Base-by-base conservation (phyloP, 306 rosid genomes). In the Alnus glutinosa region DNA sequence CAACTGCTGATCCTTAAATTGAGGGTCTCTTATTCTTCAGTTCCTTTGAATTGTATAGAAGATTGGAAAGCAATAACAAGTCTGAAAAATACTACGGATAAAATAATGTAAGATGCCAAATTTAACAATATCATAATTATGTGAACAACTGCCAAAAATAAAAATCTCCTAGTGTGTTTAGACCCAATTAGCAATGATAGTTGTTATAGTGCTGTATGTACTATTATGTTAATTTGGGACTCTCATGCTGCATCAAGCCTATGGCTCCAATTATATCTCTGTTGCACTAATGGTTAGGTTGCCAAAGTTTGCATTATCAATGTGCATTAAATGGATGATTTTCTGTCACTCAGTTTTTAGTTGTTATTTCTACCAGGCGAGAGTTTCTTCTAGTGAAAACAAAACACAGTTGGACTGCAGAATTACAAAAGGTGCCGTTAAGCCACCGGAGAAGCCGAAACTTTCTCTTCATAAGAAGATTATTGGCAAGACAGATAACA, bases 281-380 rank as follows among this genome's bases (percentile, higher is more conserved):
- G 55, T 63, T 68, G 39, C 3, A 66, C 48, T 37, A n/a, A 13
- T 70, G 36, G 71, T 66, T 66, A 66, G 37, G 8, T 37, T 39
- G 48, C 49, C 7, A 37, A 12, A 66, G 28, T 16, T 66, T 66
- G 48, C 16, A 34, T 74, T 74, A 47, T 73, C 36, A 51, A 13
- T 49, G n/a, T 63, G 11, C 44, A 34, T 58, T 36, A 68, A 55
- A 70, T 61, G 69, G 44, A 14, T 57, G 46, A 36, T 78, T 14
- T 54, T 32, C 23, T 39, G 71, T 16, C 48, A 16, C 13, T 66
- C 71, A 66, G 30, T 16, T 50, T 48, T 47, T 39, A 42, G 32
- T 67, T 63, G 19, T 68, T 36, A 13, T 76, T 23, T 84, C 39
- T 47, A 9, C 16, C 52, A 84, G 87, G 84, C 28, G 7, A 49